Evolutionary conservation across 306 rosid genomes (phyloP).

Genomic region (Sphenostylis stenocarpa): DNA sequence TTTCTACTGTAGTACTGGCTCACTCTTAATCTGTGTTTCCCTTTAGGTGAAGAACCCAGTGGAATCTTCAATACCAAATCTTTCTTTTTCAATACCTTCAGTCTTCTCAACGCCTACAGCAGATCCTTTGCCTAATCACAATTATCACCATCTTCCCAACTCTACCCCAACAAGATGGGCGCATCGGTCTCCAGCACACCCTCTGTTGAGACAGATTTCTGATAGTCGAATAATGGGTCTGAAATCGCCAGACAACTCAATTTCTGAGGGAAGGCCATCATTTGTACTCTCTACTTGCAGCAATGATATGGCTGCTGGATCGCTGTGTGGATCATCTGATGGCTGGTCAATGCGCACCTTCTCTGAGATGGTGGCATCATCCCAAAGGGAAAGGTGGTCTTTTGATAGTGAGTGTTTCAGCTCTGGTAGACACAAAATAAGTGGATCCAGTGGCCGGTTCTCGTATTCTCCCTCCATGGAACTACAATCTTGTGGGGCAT

Average conservation of each 20-base stretch:
- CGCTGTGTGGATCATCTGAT: conserved; percentile 84
- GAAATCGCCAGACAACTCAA: conserved; percentile 81
- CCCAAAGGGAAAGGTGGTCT: conserved; percentile 91
- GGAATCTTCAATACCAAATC: conserved; percentile 57
- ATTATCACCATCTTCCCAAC: conserved; percentile 50
- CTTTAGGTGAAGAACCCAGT: conserved; percentile 62
- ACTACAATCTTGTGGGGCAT: conserved; percentile 66
- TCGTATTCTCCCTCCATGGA: conserved; percentile 79
- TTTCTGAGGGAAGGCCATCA: conserved; percentile 80
- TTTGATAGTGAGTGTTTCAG: conserved; percentile 79
- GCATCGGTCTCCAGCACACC: conserved; percentile 77
- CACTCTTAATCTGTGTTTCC: conserved; percentile 23
- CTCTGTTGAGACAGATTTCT: conserved; percentile 77
- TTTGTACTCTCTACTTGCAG: conserved; percentile 78
- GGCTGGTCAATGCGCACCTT: conserved; percentile 96
- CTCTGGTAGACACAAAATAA: conserved; percentile 62
- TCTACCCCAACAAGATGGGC: conserved; percentile 72
- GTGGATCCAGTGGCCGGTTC: conserved; percentile 78
- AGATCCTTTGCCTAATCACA: conserved; percentile 52
- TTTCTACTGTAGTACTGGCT: conserved; percentile 20
- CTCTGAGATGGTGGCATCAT: conserved; percentile 90
- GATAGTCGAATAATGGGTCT: conserved; percentile 69
- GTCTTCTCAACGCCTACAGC: conserved; percentile 53
- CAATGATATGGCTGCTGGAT: conserved; percentile 72
- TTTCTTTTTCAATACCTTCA: conserved; percentile 61